phyloP scores from a whole-genome alignment of 257 asterid species.

The Plantago elongata region DNA sequence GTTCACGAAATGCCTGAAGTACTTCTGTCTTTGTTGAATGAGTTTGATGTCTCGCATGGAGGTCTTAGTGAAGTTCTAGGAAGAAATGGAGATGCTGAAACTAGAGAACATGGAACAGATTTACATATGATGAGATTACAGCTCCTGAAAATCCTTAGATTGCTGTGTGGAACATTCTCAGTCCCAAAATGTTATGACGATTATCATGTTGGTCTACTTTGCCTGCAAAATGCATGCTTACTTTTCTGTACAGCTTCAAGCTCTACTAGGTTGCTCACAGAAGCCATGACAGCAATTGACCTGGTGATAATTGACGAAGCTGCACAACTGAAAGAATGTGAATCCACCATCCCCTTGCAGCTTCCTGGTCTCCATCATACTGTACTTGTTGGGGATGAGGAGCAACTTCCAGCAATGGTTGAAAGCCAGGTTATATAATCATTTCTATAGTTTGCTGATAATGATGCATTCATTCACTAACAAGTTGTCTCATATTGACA shows the following conservation, averaged over 20 bases:
- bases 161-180: constrained; percentile 17
- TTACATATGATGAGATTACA: constrained; percentile 21
- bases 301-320: constrained; percentile 75
- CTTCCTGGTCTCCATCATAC: constrained; percentile 62
- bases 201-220: constrained; percentile 24
- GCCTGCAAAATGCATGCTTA: constrained; percentile 39
- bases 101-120: constrained; percentile 2
- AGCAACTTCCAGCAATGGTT: constrained; percentile 83
- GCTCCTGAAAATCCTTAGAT: constrained; percentile 34
- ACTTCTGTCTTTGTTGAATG: constrained; percentile 24
- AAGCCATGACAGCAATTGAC: constrained; percentile 30
- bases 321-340: constrained; percentile 83
- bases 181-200: constrained; percentile 21
- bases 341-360: constrained; percentile 65
- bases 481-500: constrained; percentile 19
- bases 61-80: constrained; percentile 26
- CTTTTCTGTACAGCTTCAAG: constrained; percentile 66
- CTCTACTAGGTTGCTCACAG: constrained; percentile 41
- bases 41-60: constrained; percentile 10
- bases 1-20: constrained; percentile 25
- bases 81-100: constrained; percentile 14
- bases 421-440: constrained; percentile 55
- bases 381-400: constrained; percentile 73
- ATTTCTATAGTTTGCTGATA: not conserved
- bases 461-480: not conserved